Evolutionary conservation across 768 basidiomycete genomes (phyloP).

Genomic region (Calocybe gangraenosa): DNA sequence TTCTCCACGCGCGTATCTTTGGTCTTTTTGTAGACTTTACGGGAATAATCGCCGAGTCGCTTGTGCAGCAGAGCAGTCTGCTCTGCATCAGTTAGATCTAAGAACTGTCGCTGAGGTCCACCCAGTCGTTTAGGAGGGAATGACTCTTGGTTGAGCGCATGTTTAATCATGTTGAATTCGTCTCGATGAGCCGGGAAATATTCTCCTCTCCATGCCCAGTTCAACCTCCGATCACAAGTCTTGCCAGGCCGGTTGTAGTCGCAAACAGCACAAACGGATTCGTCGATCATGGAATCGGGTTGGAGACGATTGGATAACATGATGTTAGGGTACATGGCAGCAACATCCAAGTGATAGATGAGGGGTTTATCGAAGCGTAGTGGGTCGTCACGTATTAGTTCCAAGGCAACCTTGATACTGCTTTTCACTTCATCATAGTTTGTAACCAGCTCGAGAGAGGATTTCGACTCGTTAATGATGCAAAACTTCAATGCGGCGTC

Average conservation of each 20-base stretch:
- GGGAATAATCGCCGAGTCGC: conserved; percentile 95
- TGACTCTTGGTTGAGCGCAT: conserved; percentile 90
- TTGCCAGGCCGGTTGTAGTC: conserved; percentile 98
- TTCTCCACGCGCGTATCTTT: conserved; percentile 96
- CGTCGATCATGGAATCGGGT: conserved; percentile 96
- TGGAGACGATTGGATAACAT: conserved; percentile 99
- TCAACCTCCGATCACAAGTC: conserved; percentile 85
- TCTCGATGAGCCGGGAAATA: conserved; percentile 97
- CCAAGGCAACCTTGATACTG: conserved; percentile 72
- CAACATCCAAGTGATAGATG: conserved; percentile 98
- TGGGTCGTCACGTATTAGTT: conserved; percentile 88
- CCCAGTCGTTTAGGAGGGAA: conserved; percentile 82
- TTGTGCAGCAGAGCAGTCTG: conserved; percentile 93
- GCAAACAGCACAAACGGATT: conserved; percentile 95
- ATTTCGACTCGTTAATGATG: conserved; percentile 80
- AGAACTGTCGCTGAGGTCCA: conserved; percentile 72
- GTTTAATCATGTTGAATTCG: conserved; percentile 98
- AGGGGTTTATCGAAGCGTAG: conserved; percentile 86
- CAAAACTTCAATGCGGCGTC: conserved; percentile 90
- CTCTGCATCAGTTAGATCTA: conserved; percentile 78
- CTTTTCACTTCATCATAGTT: conserved; percentile 93
- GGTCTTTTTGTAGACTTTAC: conserved; percentile 97
- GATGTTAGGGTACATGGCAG: conserved; percentile 99
- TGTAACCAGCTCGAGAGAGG: conserved; percentile 75
- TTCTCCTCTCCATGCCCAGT: conserved; percentile 99